Evolutionary conservation across 192 early-diverging fungal species (phyloP).

Genomic region (Linnemannia schmuckeri): DNA sequence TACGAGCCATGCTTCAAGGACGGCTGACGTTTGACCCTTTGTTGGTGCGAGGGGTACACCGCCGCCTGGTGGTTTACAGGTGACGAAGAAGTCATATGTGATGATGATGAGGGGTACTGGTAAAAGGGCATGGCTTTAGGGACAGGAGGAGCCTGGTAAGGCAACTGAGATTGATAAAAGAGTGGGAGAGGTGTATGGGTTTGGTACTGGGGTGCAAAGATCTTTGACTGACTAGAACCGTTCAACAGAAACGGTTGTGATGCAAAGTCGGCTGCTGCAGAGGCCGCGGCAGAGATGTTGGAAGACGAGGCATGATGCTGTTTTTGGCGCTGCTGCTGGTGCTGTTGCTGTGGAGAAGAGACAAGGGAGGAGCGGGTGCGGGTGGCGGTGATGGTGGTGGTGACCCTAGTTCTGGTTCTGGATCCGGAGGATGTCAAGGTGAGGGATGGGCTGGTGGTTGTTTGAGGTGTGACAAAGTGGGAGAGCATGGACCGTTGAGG

Average conservation of each 20-base stretch:
- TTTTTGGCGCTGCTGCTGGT: not conserved
- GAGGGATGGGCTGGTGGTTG: not conserved
- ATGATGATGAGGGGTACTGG: not conserved
- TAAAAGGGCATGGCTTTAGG: not conserved
- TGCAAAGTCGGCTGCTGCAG: constrained; percentile 12
- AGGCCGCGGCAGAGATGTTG: not conserved
- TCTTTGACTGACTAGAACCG: constrained; percentile 18
- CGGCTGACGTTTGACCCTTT: constrained; percentile 11
- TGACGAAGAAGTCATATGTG: not conserved
- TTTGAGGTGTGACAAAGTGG: constrained; percentile 36
- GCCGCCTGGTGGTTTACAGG: not conserved
- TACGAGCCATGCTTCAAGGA: constrained; percentile 24
- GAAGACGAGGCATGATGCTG: not conserved
- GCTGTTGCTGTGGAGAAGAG: not conserved
- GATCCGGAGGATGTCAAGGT: constrained; percentile 4
- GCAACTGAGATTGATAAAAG: constrained; percentile 23
- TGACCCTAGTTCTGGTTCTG: constrained; percentile 13
- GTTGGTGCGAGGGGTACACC: constrained; percentile 34
- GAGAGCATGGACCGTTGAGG: constrained; percentile 52
- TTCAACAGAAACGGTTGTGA: constrained; percentile 13
- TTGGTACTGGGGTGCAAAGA: constrained; percentile 48
- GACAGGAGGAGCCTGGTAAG: constrained; percentile 19
- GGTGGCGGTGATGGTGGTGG: constrained; percentile 10
- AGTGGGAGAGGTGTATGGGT: constrained; percentile 15
- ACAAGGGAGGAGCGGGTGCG: constrained; percentile 6